These are phyloP conservation scores for Monosporascus ibericus DNA, from an alignment of 2,329 filamentous ascomycete genomes.

Conservation along the genomic window DNA sequence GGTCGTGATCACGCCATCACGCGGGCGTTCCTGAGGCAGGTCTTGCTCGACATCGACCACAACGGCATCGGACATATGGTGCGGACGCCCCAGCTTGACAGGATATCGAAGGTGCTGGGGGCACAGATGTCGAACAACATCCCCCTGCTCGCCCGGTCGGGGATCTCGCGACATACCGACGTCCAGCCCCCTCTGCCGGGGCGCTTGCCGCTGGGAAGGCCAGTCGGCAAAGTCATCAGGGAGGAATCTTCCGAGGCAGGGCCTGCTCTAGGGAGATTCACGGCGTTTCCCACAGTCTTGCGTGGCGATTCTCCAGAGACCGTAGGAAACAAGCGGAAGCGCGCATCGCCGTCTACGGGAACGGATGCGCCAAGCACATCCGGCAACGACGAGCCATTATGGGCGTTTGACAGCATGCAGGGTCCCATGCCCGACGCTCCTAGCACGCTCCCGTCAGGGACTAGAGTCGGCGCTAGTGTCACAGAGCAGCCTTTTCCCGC, in stretches of 20 bases:
- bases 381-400: slow-evolving; percentile 3
- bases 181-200: slow-evolving; percentile 38
- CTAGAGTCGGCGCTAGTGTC: neutral
- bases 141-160: slow-evolving; percentile 41
- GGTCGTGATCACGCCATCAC: slow-evolving; percentile 70
- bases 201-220: slow-evolving; percentile 33
- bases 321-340: slow-evolving; percentile 10
- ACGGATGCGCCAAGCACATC: slow-evolving; percentile 1
- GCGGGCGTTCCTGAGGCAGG: slow-evolving; percentile 76
- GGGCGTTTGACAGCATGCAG: slow-evolving; percentile 1
- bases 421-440: neutral
- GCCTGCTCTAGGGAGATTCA: neutral
- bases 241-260: slow-evolving; percentile 5
- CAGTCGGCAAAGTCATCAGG: slow-evolving; percentile 18
- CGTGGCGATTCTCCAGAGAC: neutral
- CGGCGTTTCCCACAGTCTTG: neutral
- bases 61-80: slow-evolving; percentile 34
- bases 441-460: neutral
- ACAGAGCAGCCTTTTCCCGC: neutral
- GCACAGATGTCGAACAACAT: slow-evolving; percentile 30
- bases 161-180: slow-evolving; percentile 34
- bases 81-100: slow-evolving; percentile 29
- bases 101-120: slow-evolving; percentile 25
- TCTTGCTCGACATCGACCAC: slow-evolving; percentile 71
- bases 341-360: slow-evolving; percentile 1